These are phyloP conservation scores for Termitomyces heimii DNA, from an alignment of 768 basidiomycete genomes.

Conservation along the genomic window DNA sequence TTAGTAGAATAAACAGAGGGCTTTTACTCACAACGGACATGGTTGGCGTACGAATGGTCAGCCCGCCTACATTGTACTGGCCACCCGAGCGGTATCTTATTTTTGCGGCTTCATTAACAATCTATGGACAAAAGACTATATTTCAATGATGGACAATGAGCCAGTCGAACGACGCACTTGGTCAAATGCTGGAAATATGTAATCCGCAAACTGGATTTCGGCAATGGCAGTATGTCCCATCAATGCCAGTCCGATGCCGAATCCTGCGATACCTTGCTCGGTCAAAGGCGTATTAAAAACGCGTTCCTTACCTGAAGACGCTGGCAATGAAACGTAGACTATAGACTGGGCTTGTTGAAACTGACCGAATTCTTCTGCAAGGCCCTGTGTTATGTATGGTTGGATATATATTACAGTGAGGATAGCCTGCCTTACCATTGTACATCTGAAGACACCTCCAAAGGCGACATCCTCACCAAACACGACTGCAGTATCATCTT, in stretches of 20 bases:
- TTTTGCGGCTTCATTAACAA: conserved; percentile 96
- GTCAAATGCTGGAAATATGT: conserved; percentile 93
- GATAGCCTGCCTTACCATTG: conserved; percentile 53
- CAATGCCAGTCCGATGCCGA: conserved; percentile 84
- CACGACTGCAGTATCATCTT: conserved; percentile 83
- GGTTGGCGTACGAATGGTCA: conserved; percentile 81
- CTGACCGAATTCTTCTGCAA: conserved; percentile 89
- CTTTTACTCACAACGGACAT: conserved; percentile 72
- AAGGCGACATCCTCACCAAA: conserved; percentile 93
- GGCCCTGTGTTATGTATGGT: conserved; percentile 43
- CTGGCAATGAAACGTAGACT: conserved; percentile 3
- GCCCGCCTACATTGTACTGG: conserved; percentile 70
- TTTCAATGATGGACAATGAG: not conserved
- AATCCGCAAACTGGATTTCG: conserved; percentile 88
- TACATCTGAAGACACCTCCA: conserved; percentile 92
- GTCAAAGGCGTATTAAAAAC: conserved; percentile 95
- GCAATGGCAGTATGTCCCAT: conserved; percentile 96
- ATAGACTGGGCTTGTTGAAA: not conserved
- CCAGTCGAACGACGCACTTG: conserved; percentile 43
- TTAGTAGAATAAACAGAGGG: not conserved
- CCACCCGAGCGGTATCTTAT: conserved; percentile 87
- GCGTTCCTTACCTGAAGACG: conserved; percentile 65
- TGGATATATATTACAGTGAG: not conserved
- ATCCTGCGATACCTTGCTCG: conserved; percentile 92
- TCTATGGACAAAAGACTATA: conserved; percentile 30